Evolutionary conservation across 2,329 filamentous ascomycete species (phyloP).

Genomic region (Cladobotryum protrusum): DNA sequence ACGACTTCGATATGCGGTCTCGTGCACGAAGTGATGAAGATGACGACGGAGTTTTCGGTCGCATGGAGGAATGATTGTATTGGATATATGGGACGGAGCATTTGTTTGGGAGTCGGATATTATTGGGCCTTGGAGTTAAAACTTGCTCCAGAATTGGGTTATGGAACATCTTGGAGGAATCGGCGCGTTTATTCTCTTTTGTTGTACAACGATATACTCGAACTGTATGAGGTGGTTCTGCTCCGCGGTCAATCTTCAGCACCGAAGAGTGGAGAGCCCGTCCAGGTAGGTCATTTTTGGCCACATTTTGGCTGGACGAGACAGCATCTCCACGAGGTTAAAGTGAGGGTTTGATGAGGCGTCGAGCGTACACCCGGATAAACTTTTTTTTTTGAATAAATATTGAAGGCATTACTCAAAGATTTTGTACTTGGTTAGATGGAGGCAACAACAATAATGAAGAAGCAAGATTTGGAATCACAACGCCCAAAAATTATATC

Average conservation of each 20-base stretch:
- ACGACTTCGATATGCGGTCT: constrained; percentile 56
- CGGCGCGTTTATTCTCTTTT: constrained; percentile 16
- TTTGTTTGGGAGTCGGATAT: constrained; percentile 20
- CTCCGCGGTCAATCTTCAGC: constrained; percentile 60
- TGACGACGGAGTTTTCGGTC: constrained; percentile 91
- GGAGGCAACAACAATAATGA: too few relatives aligned
- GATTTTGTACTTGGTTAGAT: too few relatives aligned
- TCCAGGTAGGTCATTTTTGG: constrained; percentile 18
- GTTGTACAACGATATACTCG: constrained; percentile 42
- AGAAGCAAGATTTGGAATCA: too few relatives aligned
- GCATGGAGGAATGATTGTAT: constrained; percentile 75
- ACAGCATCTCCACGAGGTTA: constrained; percentile 60
- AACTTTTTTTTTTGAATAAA: constrained; percentile 31
- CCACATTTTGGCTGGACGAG: constrained; percentile 23
- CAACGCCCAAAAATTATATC: too few relatives aligned
- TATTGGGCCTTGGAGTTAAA: constrained; percentile 23
- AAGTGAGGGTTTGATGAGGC: constrained; percentile 58
- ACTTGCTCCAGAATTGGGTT: constrained; percentile 28
- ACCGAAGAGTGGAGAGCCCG: constrained; percentile 59
- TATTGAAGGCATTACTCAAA: constrained; percentile 12
- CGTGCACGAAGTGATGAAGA: constrained; percentile 74
- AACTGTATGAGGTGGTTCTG: constrained; percentile 47
- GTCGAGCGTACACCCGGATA: constrained; percentile 54
- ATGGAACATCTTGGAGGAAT: constrained; percentile 24
- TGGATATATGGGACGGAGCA: constrained; percentile 16